These are phyloP conservation scores for Nidularia pulvinata DNA, from an alignment of 768 basidiomycete genomes.

Conservation along the genomic window DNA sequence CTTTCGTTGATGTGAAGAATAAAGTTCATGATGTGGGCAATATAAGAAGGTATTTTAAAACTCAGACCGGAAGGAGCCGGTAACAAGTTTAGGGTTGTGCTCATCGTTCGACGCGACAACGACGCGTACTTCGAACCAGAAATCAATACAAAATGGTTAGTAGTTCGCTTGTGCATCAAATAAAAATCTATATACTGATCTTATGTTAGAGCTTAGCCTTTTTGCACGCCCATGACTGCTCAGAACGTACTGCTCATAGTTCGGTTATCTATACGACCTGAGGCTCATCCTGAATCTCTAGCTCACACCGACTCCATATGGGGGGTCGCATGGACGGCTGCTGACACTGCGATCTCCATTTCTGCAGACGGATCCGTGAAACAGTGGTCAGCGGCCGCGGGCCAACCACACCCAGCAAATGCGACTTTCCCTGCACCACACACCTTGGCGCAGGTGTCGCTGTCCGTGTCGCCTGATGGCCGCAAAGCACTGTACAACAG, in stretches of 20 bases:
- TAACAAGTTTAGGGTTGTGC: neutral
- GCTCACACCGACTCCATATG: slow-evolving; percentile 82
- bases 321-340: slow-evolving; percentile 72
- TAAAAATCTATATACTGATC: neutral
- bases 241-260: slow-evolving; percentile 63
- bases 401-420: slow-evolving; percentile 55
- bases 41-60: slow-evolving; percentile 21
- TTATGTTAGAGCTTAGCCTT: slow-evolving; percentile 66
- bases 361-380: slow-evolving; percentile 81
- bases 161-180: too few species aligned
- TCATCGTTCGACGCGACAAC: slow-evolving; percentile 14
- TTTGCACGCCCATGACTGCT: slow-evolving; percentile 69
- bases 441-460: slow-evolving; percentile 81
- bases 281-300: slow-evolving; percentile 36
- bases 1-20: slow-evolving; percentile 88
- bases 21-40: slow-evolving; percentile 44
- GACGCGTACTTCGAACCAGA: neutral
- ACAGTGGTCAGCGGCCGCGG: slow-evolving; percentile 69
- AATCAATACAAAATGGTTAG: neutral
- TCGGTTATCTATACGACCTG: slow-evolving; percentile 12
- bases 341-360: slow-evolving; percentile 64
- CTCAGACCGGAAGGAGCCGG: slow-evolving; percentile 56
- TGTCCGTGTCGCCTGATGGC: slow-evolving; percentile 72
- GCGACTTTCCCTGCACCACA: slow-evolving; percentile 62
- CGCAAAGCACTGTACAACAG: slow-evolving; percentile 73